Conservation (phyloP, 805 yeast species). For the Hermanozyma aechmeae region DNA sequence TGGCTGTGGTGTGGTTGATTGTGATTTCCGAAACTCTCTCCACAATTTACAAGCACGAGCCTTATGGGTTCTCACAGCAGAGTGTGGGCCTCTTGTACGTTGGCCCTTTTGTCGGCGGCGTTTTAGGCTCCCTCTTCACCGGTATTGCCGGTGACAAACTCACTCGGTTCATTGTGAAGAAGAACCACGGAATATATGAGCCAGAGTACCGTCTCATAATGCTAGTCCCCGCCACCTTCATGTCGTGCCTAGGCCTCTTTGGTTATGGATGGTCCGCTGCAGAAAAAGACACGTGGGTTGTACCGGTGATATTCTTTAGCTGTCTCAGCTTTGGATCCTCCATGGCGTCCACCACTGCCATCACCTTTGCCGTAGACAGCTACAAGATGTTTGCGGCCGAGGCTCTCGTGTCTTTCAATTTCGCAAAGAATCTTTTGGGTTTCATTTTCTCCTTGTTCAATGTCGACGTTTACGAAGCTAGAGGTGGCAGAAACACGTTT, state of each 20-base stretch:
- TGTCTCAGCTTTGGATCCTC: slow-evolving; percentile 52
- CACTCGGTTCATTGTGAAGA: slow-evolving; percentile 34
- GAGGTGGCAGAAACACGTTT: slow-evolving; percentile 39
- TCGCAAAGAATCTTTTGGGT: slow-evolving; percentile 46
- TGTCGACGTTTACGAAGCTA: slow-evolving; percentile 30
- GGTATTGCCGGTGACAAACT: slow-evolving; percentile 94
- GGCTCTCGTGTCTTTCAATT: slow-evolving; percentile 46
- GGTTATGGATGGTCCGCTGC: slow-evolving; percentile 57
- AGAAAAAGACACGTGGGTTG: slow-evolving; percentile 42
- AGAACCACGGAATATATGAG: slow-evolving; percentile 48
- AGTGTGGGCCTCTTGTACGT: slow-evolving; percentile 46
- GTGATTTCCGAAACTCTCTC: slow-evolving; percentile 50
- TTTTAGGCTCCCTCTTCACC: slow-evolving; percentile 97
- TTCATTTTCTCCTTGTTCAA: slow-evolving; percentile 50
- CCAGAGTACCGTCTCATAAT: slow-evolving; percentile 52
- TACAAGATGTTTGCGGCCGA: slow-evolving; percentile 52
- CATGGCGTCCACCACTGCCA: slow-evolving; percentile 52
- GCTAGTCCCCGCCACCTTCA: slow-evolving; percentile 39
- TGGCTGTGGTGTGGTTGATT: slow-evolving; percentile 58
- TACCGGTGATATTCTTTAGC: slow-evolving; percentile 48
- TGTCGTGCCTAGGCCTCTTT: slow-evolving; percentile 43
- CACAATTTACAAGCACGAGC: slow-evolving; percentile 34
- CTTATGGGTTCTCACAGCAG: slow-evolving; percentile 37
- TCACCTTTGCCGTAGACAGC: slow-evolving; percentile 50
- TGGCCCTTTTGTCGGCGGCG: slow-evolving; percentile 67